Conservation (phyloP, 1,284 basidiomycete species). For the Apiotrichum sp. region DNA sequence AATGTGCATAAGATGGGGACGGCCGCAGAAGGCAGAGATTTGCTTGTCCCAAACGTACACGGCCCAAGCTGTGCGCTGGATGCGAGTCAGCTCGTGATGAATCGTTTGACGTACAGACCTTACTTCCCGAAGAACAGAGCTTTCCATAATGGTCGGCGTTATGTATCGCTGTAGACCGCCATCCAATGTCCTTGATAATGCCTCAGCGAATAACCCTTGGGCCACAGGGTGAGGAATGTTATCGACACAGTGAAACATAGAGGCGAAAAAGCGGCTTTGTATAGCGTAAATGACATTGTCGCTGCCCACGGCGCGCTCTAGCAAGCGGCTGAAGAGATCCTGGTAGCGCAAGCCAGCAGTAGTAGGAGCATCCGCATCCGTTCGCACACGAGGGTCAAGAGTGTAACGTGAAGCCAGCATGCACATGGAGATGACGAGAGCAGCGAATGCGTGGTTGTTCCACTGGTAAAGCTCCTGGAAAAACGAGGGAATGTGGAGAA, state of each 20-base stretch:
- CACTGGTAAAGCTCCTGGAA: conserved; percentile 8
- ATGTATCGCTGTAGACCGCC: conserved; percentile 13
- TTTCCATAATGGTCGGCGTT: neutral
- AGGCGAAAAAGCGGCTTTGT: conserved; percentile 15
- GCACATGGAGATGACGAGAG: conserved; percentile 14
- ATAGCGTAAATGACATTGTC: conserved; percentile 18
- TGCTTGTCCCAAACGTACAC: conserved; percentile 17
- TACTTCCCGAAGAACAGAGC: conserved; percentile 7
- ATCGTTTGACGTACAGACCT: conserved; percentile 1
- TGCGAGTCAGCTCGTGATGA: neutral
- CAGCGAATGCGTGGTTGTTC: conserved; percentile 9
- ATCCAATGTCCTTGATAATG: conserved; percentile 7
- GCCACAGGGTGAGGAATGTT: conserved; percentile 19
- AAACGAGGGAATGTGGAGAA: conserved; percentile 17
- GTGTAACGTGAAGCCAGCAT: conserved; percentile 14
- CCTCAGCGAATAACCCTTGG: conserved; percentile 11
- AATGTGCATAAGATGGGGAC: conserved; percentile 6
- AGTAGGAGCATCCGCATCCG: conserved; percentile 8
- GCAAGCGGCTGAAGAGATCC: conserved; percentile 13
- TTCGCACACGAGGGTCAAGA: conserved; percentile 5
- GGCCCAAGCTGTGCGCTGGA: conserved; percentile 12
- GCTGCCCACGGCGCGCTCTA: conserved; percentile 10
- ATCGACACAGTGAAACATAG: conserved; percentile 20
- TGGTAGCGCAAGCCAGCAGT: conserved; percentile 13
- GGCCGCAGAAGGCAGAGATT: conserved; percentile 12